Conservation (phyloP, 2,329 filamentous ascomycete species). For the Chaetomiaceae sp. region DNA sequence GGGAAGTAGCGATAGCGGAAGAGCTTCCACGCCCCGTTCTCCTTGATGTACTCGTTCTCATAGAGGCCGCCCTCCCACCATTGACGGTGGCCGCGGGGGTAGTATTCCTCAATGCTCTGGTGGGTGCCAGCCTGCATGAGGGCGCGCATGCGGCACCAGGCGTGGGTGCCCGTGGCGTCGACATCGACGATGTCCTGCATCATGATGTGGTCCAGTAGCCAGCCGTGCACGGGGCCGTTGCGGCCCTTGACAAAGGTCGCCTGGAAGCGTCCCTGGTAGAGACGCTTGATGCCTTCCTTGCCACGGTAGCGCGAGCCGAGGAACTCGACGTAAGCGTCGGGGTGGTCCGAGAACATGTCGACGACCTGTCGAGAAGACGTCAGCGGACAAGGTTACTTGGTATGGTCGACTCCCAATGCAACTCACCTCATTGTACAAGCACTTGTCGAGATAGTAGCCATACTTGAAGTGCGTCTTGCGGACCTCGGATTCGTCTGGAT, state of each 20-base stretch:
- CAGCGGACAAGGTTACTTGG: background rate
- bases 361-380: conserved; percentile 34
- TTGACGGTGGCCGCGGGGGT: conserved; percentile 48
- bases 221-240: conserved; percentile 52
- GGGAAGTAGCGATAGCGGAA: conserved; percentile 52
- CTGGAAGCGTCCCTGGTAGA: conserved; percentile 50
- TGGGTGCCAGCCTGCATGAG: conserved; percentile 53
- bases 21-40: conserved; percentile 50
- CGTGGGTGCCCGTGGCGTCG: conserved; percentile 41
- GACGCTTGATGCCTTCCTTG: conserved; percentile 46
- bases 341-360: conserved; percentile 47
- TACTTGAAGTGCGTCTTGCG: conserved; percentile 54
- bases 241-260: conserved; percentile 47
- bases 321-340: conserved; percentile 52
- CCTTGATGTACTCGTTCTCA: conserved; percentile 56
- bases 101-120: conserved; percentile 43
- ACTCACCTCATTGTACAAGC: conserved; percentile 49
- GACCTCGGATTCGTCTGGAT: conserved; percentile 47
- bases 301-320: conserved; percentile 49
- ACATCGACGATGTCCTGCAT: conserved; percentile 54
- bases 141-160: conserved; percentile 48
- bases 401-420: too few relatives aligned
- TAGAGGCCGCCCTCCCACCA: conserved; percentile 57
- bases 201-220: conserved; percentile 53
- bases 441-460: conserved; percentile 56